Base-by-base conservation (phyloP, 495 filamentous ascomycete genomes). In the Penicillium waksmanii region DNA sequence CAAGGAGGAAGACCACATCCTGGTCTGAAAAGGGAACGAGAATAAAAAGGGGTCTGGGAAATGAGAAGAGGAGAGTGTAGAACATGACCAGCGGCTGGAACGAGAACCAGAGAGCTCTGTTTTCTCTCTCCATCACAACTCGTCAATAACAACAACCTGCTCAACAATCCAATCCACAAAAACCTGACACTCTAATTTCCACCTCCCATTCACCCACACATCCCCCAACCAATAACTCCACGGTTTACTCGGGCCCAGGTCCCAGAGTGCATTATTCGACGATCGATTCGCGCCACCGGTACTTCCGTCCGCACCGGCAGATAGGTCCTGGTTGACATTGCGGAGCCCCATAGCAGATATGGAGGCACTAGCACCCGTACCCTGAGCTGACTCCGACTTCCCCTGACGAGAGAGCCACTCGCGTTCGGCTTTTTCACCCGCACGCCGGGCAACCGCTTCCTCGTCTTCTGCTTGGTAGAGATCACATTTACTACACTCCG, bases 401-500 rank as follows among this genome's bases (percentile, higher is more conserved):
- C 82, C 84, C 68, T 94, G 88, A 27, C 81, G 82, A 60, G 86
- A 82, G 51, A 83, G 82, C 92, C 95, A 98, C 72, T 85, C 88
- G 47, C 79, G 80, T 74, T 97, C 95, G 8, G 93, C 95, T 64
- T 84, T 84, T 66, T 88, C 85, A 48, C 86, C 90, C 3, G 95
- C 95, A 57, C 84, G 80, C 35, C 83, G 79, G 15, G 96, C 85
- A 25, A 91, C 88, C 47, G 76, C 78, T 48, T 96, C 92, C 65
- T 93, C 92, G 67, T 97, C 87, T 78, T 97, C 95, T 17, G 81
- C 80, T 58, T 88, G 83, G 79, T 96, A 98, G 42, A 98, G 80
- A 70, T 97, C 94, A 73, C 95, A 98, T 71, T 87, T 88, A 23
- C 85, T 86, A 74, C 94, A 98, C 62, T 93, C 85, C 1, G 67